Evolutionary conservation across 1,284 basidiomycete genomes (phyloP), one percentile per base, ranked within the genome.

Genomic region (Jaminaea rosea): DNA sequence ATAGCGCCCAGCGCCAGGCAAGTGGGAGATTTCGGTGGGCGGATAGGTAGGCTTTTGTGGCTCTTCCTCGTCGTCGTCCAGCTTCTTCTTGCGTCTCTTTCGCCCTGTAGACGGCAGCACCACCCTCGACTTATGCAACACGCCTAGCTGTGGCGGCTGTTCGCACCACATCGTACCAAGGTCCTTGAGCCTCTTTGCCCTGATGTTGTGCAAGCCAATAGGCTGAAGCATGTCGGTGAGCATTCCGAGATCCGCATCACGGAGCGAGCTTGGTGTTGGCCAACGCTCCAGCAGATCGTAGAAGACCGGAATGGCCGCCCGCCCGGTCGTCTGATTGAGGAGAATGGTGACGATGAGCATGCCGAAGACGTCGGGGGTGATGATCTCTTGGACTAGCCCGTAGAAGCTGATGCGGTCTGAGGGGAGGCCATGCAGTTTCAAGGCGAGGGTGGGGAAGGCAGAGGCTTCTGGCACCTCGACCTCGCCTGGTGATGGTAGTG

Each of bases 271-370:
- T 44, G 54, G 52, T 45, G 54, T 48, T 2, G 58, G 58, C 52
- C 52, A 60, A 7, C 52, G 49, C 26, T 31, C n/a, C 1, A 60
- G 32, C 4, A 60, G 41, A 21, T 50, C 39, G 55, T 55, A 60
- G 26, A 57, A 60, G 4, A 57, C 52, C 1, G 55, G 58, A 47
- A 60, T 60, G 8, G 58, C 58, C 7, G 55, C 55, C 0, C 50
- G 37, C 1, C 58, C 58, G 45, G 53, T 54, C 13, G 59, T 57
- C 46, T 60, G 59, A 31, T 60, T 60, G 29, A 60, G 59, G 26
- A 60, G 46, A 19, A 53, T 57, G 7, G 59, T 60, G 42, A 53
- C 59, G 9, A 57, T 50, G 5, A 60, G 52, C 45, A 57, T 27
- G 2, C 55, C 52, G 21, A 60, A 60, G 36, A 60, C 55, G 32